Percentiles rank a stretch among this genome's conserved stretches.
These are phyloP conservation scores for Pseudogymnoascus sp. DNA, from an alignment of 2,329 filamentous ascomycete species.

Conservation along the genomic window DNA sequence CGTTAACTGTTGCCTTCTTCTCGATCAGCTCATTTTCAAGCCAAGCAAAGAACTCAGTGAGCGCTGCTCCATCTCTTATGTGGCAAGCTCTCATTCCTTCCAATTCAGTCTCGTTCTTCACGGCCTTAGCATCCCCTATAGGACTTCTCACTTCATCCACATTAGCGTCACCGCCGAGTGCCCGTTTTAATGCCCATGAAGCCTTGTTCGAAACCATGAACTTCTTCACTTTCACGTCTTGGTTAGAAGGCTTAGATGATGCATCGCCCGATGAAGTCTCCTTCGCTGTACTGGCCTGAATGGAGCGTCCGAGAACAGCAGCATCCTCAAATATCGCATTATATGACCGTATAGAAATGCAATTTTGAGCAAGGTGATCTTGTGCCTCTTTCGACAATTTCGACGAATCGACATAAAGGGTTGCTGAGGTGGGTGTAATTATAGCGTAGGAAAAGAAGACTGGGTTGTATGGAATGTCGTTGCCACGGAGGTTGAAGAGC, in stretches of 20 bases:
- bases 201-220: conserved; percentile 82
- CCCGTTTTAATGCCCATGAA: conserved; percentile 85
- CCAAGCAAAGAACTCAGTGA: conserved; percentile 94
- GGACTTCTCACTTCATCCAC: conserved; percentile 85
- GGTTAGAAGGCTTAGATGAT: conserved; percentile 24
- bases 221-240: conserved; percentile 41
- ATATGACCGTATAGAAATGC: conserved; percentile 74
- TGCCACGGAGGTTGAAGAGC: conserved; percentile 96
- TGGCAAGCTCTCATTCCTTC: conserved; percentile 93
- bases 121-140: conserved; percentile 80
- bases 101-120: conserved; percentile 87
- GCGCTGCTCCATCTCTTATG: conserved; percentile 81
- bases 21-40: conserved; percentile 77
- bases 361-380: conserved; percentile 60
- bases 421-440: conserved; percentile 68
- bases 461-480: conserved; percentile 93
- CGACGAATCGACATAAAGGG: conserved; percentile 73
- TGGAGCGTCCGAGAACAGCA: conserved; percentile 50
- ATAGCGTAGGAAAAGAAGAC: conserved; percentile 97
- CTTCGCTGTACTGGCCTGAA: conserved; percentile 13
- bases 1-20: conserved; percentile 69
- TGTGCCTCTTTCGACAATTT: conserved; percentile 66
- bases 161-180: conserved; percentile 74
- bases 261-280: conserved; percentile 30
- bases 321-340: conserved; percentile 72